Evolutionary conservation across 2,329 filamentous ascomycete species (phyloP), one percentile per base, ranked within the genome.

Genomic region (Neocatenulostroma microsporum): DNA sequence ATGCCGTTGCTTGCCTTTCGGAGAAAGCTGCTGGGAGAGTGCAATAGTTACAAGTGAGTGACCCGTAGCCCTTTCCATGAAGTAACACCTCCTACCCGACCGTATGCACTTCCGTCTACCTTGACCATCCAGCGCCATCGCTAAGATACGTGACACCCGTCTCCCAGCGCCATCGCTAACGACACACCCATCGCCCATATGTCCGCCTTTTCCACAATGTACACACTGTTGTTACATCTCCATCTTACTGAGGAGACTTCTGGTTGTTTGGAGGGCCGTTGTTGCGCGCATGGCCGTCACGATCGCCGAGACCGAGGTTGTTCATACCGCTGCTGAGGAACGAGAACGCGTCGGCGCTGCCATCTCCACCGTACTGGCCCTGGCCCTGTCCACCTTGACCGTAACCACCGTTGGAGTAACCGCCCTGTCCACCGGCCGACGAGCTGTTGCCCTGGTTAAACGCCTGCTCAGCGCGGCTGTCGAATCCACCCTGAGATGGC

Each of bases 381-480:
- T 76, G 33, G 7, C 18, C 80, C 55, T 84, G 80, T 37, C 67
- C 69, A 45, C 41, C 26, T 76, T 76, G 34, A 18, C 48, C 50
- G 39, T 51, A 49, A 20, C 77, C 78, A 54, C 81, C 83, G 64
- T 84, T 85, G 27, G 82, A 79, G 21, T 60, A 64, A 19, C 59
- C 55, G 20, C 81, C 78, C 26, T 9, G 14, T 7, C 18, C 14
- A 17, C 48, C 45, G n/a, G 42, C 49, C 29, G 83, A 84, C 12
- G 80, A 79, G 14, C 82, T 81, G 38, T 84, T 84, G 50, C 91
- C 89, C 21, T 57, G 55, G 44, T 58, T 84, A 70, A 98, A 98
- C 18, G 91, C 89, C 42, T 87, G 87, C 67, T 96, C 89, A 12
- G 89, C 86, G 45, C 88, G 84, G 68, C 87, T 93, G 58, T 94